Base-by-base conservation (phyloP, 2,329 filamentous ascomycete genomes). In the Lasiodiplodia gonubiensis region DNA sequence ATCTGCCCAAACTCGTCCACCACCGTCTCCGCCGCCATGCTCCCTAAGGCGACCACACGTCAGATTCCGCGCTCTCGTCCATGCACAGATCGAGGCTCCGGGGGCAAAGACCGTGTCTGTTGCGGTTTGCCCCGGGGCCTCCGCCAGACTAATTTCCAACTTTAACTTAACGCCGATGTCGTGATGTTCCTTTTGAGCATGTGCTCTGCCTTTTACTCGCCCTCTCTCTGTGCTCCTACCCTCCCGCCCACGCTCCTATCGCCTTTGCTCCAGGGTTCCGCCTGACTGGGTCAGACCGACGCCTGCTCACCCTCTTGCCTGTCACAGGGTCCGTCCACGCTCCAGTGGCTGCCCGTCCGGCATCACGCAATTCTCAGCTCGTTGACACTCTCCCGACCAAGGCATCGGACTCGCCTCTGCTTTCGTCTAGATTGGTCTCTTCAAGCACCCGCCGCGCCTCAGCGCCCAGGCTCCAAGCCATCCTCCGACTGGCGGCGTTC, bases 151-250 rank as follows among this genome's bases (percentile, higher is more conserved):
- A 49, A 64, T 51, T 64, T 53, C 51, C 35, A 64, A 64, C 61
- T 64, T 35, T 64, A 64, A 64, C 61, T 64, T 54, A 54, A 64
- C 49, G 16, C 51, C 48, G 61, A 42, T 64, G 61, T 64, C 48
- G 61, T 64, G 61, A 64, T 54, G 46, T 21, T 33, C 48, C 37
- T 33, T 39, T 42, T 33, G 61, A 51, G 59, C 59, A 25, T 37
- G 27, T 35, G 42, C 57, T 25, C 57, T 49, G 37, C n/a, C 46
- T 48, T 46, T 10, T 46, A 18, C 35, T 39, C 33, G 35, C 21
- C 12, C 21, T 8, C 33, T 23, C 46, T 27, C 25, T 14, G 4
- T n/a, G 37, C 49, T 46, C 49, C 25, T 49, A n/a, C 25, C 16
- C 23, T 21, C 27, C 59, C 16, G 23, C 12, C 21, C n/a, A 23